Conservation (phyloP, 1,284 basidiomycete genomes). For the Cutaneotrichosporon sp. region DNA sequence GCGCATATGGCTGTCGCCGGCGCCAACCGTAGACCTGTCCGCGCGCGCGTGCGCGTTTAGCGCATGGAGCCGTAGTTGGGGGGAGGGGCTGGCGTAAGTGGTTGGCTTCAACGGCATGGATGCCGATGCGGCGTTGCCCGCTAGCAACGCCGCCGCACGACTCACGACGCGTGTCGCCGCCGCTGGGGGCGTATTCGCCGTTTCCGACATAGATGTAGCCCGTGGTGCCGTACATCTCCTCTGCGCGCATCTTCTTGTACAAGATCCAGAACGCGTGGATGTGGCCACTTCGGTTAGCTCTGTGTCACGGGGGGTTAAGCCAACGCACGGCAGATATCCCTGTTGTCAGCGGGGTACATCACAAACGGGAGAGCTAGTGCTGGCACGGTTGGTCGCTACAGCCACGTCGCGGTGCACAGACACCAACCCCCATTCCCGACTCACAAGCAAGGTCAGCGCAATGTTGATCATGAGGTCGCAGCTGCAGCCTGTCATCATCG, state of each 20-base stretch:
- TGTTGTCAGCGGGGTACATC: constrained; percentile 15
- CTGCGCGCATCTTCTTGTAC: constrained; percentile 58
- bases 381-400: too few relatives aligned
- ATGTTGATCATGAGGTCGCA: constrained; percentile 78
- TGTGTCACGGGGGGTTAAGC: neutral
- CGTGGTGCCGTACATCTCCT: constrained; percentile 64
- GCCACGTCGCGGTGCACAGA: neutral
- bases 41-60: too few relatives aligned
- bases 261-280: constrained; percentile 53
- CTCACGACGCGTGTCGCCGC: constrained; percentile 4
- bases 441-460: constrained; percentile 26
- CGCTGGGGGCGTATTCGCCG: constrained; percentile 35
- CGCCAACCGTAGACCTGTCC: too few relatives aligned
- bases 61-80: neutral
- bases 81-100: constrained; percentile 1
- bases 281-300: constrained; percentile 38
- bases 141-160: too few relatives aligned
- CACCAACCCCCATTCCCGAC: too few relatives aligned
- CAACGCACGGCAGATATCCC: constrained; percentile 26
- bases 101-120: too few relatives aligned
- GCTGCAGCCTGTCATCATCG: constrained; percentile 68
- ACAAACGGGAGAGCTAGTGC: too few relatives aligned
- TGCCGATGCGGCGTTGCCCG: too few relatives aligned
- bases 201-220: constrained; percentile 54
- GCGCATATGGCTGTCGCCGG: too few relatives aligned